Evolutionary conservation across 2,329 filamentous ascomycete species (phyloP).

Genomic region (Fusarium palustre): DNA sequence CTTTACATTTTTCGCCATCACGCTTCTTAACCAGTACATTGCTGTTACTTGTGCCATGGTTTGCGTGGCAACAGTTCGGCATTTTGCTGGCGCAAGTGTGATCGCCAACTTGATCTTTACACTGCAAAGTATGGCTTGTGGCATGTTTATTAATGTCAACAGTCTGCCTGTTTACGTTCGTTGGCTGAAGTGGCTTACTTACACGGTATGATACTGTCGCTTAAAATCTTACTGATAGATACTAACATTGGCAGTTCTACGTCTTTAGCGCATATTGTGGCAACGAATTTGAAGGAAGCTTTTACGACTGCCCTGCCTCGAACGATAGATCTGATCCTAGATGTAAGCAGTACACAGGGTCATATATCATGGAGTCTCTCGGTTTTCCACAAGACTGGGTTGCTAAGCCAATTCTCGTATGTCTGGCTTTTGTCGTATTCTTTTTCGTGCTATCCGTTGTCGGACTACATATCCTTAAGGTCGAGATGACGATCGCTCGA

Average conservation of each 20-base stretch:
- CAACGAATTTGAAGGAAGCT: slow-evolving; percentile 78
- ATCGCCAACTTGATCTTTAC: slow-evolving; percentile 80
- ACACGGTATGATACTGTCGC: slow-evolving; percentile 57
- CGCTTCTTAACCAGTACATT: slow-evolving; percentile 78
- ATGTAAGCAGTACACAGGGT: slow-evolving; percentile 76
- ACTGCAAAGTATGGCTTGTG: slow-evolving; percentile 78
- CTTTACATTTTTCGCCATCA: slow-evolving; percentile 77
- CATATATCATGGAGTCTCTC: slow-evolving; percentile 75
- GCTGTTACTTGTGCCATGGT: slow-evolving; percentile 77
- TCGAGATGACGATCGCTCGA: slow-evolving; percentile 77
- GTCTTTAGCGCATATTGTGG: slow-evolving; percentile 76
- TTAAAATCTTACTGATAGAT: rapidly evolving
- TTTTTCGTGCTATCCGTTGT: slow-evolving; percentile 72
- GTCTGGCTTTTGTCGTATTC: slow-evolving; percentile 71
- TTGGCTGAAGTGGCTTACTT: slow-evolving; percentile 78
- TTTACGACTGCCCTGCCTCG: slow-evolving; percentile 77
- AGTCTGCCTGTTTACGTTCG: slow-evolving; percentile 81
- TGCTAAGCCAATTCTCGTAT: slow-evolving; percentile 71
- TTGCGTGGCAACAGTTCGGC: slow-evolving; percentile 72
- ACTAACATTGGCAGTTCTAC: slow-evolving; percentile 66
- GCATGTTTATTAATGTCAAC: slow-evolving; percentile 80
- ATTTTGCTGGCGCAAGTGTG: slow-evolving; percentile 77
- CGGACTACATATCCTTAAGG: slow-evolving; percentile 71
- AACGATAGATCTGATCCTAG: slow-evolving; percentile 71
- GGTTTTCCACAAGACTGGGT: slow-evolving; percentile 77